Conservation (phyloP, 2,329 filamentous ascomycete genomes). For the Diaporthe sp. region DNA sequence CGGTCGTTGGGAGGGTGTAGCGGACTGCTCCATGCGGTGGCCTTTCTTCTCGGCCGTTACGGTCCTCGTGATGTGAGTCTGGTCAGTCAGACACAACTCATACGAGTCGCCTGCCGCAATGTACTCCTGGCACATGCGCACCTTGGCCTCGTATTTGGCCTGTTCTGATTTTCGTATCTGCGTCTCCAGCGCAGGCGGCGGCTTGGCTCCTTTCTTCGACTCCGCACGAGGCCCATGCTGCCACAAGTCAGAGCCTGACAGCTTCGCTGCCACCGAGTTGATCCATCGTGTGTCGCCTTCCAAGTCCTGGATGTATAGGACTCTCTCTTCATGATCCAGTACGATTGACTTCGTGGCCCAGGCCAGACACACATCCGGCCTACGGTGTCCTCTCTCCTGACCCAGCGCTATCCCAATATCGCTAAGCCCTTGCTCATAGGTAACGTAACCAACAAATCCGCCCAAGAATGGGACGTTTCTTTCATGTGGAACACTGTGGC, state of each 20-base stretch:
- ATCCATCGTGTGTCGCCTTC: conserved; percentile 61
- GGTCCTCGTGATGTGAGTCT: conserved; percentile 71
- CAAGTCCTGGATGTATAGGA: conserved; percentile 77
- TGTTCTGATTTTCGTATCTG: conserved; percentile 36
- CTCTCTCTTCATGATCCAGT: conserved; percentile 76
- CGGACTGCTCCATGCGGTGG: conserved; percentile 47
- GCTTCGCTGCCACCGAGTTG: conserved; percentile 50
- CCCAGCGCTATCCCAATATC: conserved; percentile 64
- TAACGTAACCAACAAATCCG: conserved; percentile 86
- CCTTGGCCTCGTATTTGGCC: conserved; percentile 72
- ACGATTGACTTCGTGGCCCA: conserved; percentile 86
- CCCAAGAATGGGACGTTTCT: conserved; percentile 77
- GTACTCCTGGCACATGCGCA: conserved; percentile 77
- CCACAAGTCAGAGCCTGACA: conserved; percentile 51
- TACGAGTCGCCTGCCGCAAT: conserved; percentile 87
- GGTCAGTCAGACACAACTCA: conserved; percentile 85
- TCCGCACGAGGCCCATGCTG: conserved; percentile 36
- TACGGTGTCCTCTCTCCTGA: conserved; percentile 53
- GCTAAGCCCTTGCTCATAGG: conserved; percentile 84
- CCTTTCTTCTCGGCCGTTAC: conserved; percentile 43
- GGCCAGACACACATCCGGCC: conserved; percentile 80
- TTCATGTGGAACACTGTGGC: conserved; percentile 39
- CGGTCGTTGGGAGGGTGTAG: conserved; percentile 31
- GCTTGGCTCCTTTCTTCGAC: conserved; percentile 49
- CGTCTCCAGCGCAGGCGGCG: conserved; percentile 56